A percentile compares a stretch with the other conserved stretches of the same genome.
Conservation (phyloP, 2,329 filamentous ascomycete genomes). For the Xylariaceae sp. region DNA sequence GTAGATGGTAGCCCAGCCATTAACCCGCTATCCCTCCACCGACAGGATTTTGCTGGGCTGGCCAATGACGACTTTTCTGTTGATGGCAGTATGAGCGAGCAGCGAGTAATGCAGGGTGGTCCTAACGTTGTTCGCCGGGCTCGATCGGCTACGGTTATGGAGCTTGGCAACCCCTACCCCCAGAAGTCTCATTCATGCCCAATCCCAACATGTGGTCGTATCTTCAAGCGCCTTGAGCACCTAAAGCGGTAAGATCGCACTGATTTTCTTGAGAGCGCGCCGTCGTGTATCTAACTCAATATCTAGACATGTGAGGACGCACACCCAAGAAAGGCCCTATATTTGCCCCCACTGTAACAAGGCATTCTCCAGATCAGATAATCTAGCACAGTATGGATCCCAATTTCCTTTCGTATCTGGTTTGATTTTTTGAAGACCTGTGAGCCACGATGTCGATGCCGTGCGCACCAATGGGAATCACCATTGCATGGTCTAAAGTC, state of each 20-base stretch:
- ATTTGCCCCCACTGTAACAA: constrained; percentile 97
- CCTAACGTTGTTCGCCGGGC: constrained; percentile 82
- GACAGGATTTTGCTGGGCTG: constrained; percentile 65
- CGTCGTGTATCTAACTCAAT: constrained; percentile 46
- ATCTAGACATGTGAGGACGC: constrained; percentile 92
- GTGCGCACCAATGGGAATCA: constrained; percentile 29
- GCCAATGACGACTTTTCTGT: constrained; percentile 58
- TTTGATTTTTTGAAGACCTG: constrained; percentile 35
- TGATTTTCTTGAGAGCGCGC: constrained; percentile 39
- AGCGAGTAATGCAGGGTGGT: constrained; percentile 65
- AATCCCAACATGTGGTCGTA: constrained; percentile 93
- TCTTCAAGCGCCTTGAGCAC: constrained; percentile 99
- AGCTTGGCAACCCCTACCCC: constrained; percentile 82
- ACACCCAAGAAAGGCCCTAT: constrained; percentile 98
- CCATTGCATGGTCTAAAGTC: constrained; percentile 29
- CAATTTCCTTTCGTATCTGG: constrained; percentile 35
- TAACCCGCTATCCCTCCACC: constrained; percentile 63
- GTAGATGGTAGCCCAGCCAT: constrained; percentile 77
- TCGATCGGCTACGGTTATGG: constrained; percentile 92
- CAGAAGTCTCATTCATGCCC: constrained; percentile 98
- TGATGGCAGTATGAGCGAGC: constrained; percentile 56
- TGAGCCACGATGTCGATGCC: constrained; percentile 40
- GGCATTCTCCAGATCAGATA: constrained; percentile 97
- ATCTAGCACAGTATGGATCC: constrained; percentile 84
- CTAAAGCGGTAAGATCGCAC: constrained; percentile 82